Conservation (phyloP, 768 basidiomycete genomes). For the Lyophyllum decastes region DNA sequence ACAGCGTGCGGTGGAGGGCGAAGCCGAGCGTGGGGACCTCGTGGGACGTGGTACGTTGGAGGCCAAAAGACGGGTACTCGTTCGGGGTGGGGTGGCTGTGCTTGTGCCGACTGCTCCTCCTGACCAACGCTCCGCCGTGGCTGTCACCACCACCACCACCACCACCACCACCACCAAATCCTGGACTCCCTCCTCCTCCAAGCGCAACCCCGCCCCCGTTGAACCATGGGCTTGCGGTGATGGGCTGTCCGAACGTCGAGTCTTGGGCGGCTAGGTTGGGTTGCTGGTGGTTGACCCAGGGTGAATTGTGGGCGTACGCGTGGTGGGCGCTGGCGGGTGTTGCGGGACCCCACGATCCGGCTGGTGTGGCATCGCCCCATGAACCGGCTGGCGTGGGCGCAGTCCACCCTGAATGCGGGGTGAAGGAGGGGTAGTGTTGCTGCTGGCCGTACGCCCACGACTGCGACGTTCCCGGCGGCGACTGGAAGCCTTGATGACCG, state of each 20-base stretch:
- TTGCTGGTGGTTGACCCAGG: slow-evolving; percentile 4
- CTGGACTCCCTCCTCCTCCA: not conserved
- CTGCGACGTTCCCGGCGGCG: slow-evolving; percentile 9
- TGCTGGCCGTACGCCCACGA: slow-evolving; percentile 19
- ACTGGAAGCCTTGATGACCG: not conserved
- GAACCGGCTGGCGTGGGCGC: slow-evolving; percentile 19
- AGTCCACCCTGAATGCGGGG: slow-evolving; percentile 3
- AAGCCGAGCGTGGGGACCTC: slow-evolving; percentile 1
- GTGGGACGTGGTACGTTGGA: slow-evolving; percentile 21
- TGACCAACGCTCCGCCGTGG: slow-evolving; percentile 3
- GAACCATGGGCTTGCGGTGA: slow-evolving; percentile 23
- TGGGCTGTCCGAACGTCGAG: slow-evolving; percentile 19
- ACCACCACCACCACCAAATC: not conserved
- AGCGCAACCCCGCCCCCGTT: slow-evolving; percentile 16
- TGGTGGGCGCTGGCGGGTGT: slow-evolving; percentile 14
- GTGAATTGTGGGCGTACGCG: not conserved
- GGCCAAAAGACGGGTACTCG: not conserved
- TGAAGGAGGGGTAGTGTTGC: not conserved
- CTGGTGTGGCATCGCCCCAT: slow-evolving; percentile 21
- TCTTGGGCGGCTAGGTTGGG: slow-evolving; percentile 1
- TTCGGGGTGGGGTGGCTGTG: not conserved
- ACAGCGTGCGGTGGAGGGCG: slow-evolving; percentile 17
- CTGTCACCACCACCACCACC: not conserved
- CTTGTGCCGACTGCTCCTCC: slow-evolving; percentile 12
- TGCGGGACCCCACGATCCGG: slow-evolving; percentile 18